A percentile compares a stretch with the other conserved stretches of the same genome.
These are phyloP conservation scores for Panicum miliaceum DNA, from an alignment of 176 grass and related monocot genomes.

Conservation along the genomic window DNA sequence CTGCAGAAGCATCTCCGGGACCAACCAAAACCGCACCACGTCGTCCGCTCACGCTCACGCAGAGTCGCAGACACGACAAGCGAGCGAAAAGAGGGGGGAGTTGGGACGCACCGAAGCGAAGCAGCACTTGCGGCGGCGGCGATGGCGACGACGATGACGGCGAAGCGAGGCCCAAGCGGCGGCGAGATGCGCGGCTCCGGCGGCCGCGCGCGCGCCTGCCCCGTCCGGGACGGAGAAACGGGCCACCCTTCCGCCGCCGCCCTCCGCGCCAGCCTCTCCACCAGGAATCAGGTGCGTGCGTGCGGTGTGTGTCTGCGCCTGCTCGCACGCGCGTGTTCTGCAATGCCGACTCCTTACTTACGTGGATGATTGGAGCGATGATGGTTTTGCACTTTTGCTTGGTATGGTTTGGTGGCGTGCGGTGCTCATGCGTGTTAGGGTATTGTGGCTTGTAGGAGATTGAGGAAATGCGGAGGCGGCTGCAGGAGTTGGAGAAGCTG, in stretches of 20 bases:
- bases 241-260: neutral
- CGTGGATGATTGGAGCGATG: constrained; percentile 15
- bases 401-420: neutral
- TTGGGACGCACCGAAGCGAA: neutral
- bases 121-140: constrained; percentile 24
- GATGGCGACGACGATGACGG: constrained; percentile 14
- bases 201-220: neutral
- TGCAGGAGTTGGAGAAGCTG: constrained; percentile 45
- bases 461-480: constrained; percentile 40
- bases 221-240: constrained; percentile 1
- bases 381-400: neutral
- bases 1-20: neutral
- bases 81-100: neutral
- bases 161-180: constrained; percentile 13
- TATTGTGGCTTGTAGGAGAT: constrained; percentile 38
- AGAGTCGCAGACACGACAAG: constrained; percentile 4
- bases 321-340: neutral
- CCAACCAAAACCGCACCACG: constrained; percentile 10
- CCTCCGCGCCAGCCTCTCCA: constrained; percentile 19
- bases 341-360: constrained; percentile 2
- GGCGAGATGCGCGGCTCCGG: constrained; percentile 10
- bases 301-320: neutral
- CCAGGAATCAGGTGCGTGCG: constrained; percentile 30
- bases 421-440: constrained; percentile 28
- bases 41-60: neutral